Base-by-base conservation (phyloP, 306 rosid genomes). In the Glycine latifolia region DNA sequence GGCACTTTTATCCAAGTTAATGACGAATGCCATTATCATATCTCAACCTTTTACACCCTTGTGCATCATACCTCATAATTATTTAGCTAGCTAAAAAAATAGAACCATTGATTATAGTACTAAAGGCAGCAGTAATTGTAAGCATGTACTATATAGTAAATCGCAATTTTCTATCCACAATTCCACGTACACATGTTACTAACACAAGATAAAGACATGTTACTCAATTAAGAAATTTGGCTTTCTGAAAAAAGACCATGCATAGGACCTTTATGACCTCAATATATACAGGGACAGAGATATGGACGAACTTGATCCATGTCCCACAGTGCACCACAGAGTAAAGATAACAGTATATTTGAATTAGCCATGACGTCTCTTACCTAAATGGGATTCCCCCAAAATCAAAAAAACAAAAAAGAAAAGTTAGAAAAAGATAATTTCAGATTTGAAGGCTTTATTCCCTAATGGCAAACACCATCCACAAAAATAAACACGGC, bases 391-490 rank as follows among this genome's bases (percentile, higher is more conserved):
- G 96, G 97, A 90, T 92, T 86, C 94, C 88, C 88, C 67, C 46
- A 17, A 73, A 60, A 74, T 53, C 33, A 26, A 26, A 26, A 26
- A 26, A 86, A 90, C n/a, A n/a, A n/a, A n/a, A n/a, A 39, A 20
- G 1, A 88, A 81, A 88, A 82, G 80, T 33, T 31, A 61, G 74
- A 37, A 75, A 83, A 83, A 83, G 77, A 81, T 79, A 80, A 86
- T 61, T 68, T 79, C 80, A 73, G 16, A 79, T 69, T 82, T 72
- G 73, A 85, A 78, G 78, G 59, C 92, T 91, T 89, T 87, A 84
- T 88, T 80, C 90, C 39, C 46, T 86, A 88, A 84, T 94, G 97
- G 90, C 92, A 81, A 90, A 87, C 96, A 91, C 89, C 88, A 86
- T 81, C 86, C 85, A 58, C 66, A 82, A 82, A 80, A 88, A 90